Percentiles rank a stretch among this genome's conserved stretches.
phyloP scores from a whole-genome alignment of 2,329 filamentous ascomycete species.

The Aureobasidium musti region DNA sequence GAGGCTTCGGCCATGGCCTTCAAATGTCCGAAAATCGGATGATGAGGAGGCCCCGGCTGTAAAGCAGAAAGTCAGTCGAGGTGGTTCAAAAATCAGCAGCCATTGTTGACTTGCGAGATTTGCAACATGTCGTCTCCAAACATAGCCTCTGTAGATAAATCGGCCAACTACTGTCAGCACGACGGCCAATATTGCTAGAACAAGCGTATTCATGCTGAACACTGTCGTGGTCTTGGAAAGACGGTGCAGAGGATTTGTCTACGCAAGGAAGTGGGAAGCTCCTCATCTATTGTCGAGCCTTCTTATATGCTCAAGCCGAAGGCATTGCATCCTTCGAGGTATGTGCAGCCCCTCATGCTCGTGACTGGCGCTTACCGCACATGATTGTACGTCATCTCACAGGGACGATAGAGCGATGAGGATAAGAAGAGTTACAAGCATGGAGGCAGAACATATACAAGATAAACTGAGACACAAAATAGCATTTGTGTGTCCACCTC shows the following conservation, averaged over 20 bases:
- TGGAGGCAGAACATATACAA: background rate
- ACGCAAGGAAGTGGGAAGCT: background rate
- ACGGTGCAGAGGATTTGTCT: background rate
- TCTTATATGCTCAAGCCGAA: background rate
- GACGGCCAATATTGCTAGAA: constrained; percentile 36
- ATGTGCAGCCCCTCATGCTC: background rate
- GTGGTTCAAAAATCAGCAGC: no score
- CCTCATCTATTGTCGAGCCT: background rate
- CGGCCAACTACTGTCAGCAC: constrained; percentile 34
- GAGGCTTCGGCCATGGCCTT: constrained; percentile 44
- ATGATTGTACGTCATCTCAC: background rate
- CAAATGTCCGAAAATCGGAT: constrained; percentile 47
- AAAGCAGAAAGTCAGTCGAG: background rate
- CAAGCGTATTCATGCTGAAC: constrained; percentile 21
- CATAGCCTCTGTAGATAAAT: constrained; percentile 36
- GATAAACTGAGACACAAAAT: background rate
- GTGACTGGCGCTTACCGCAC: background rate
- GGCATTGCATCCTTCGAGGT: background rate
- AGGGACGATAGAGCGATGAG: background rate
- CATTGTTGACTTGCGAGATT: background rate
- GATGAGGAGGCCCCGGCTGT: constrained; percentile 48
- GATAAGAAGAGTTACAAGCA: background rate
- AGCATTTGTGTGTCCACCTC: background rate
- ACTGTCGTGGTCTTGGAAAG: background rate
- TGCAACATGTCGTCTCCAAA: constrained; percentile 25